These are phyloP conservation scores for Dryas drummondii DNA, from an alignment of 306 rosid species.

Conservation along the genomic window DNA sequence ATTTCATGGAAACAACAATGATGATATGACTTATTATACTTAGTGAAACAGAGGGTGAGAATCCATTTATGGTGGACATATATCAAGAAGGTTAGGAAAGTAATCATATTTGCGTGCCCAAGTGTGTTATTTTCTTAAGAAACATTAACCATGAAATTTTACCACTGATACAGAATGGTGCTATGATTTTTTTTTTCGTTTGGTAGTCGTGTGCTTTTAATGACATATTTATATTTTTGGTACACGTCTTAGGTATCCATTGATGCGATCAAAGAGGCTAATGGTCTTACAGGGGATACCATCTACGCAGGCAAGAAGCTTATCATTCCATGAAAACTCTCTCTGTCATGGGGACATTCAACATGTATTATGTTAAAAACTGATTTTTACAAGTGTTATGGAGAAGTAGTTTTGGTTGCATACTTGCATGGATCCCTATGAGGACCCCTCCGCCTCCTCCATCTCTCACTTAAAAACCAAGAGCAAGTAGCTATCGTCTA, in stretches of 20 bases:
- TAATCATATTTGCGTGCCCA: background rate
- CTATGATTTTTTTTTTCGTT: background rate
- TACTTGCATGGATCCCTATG: too few species aligned
- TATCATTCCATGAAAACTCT: conserved; percentile 25
- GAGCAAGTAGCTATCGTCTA: background rate
- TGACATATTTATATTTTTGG: background rate
- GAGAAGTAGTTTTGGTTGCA: too few species aligned
- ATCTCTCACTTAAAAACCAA: background rate
- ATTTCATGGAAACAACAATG: background rate
- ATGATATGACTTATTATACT: background rate
- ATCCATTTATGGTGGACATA: background rate
- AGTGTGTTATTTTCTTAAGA: background rate
- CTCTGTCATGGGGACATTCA: too few species aligned
- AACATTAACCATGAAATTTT: background rate
- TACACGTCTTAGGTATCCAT: conserved; percentile 23
- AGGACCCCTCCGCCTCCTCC: too few species aligned
- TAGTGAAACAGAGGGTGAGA: background rate
- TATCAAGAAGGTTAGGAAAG: background rate
- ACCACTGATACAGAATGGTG: background rate
- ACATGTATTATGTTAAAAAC: background rate
- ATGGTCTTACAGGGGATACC: conserved; percentile 30
- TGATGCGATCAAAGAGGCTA: conserved; percentile 34
- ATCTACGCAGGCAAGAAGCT: conserved; percentile 42
- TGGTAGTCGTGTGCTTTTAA: background rate
- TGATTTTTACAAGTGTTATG: background rate